phyloP scores from a whole-genome alignment of 1,284 basidiomycete species.

The Porphyrellus sp. region DNA sequence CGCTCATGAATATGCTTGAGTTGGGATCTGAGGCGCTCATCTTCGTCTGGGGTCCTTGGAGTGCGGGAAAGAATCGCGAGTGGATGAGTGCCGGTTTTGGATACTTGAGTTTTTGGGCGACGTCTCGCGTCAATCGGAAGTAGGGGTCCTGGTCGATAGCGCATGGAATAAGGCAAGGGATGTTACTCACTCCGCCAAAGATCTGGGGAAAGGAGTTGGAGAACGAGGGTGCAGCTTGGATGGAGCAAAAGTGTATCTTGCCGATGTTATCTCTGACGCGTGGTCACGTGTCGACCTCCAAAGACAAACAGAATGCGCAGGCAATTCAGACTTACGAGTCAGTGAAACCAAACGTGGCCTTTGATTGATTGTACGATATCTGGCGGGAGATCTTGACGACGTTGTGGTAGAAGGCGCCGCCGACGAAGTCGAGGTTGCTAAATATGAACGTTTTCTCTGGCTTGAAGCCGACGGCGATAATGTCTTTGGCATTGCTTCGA shows the following conservation, averaged over 20 bases:
- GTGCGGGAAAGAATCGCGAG: constrained; percentile 96
- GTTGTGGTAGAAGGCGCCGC: constrained; percentile 93
- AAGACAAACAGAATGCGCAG: not conserved
- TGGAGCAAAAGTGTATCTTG: constrained; percentile 96
- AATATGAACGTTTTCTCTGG: constrained; percentile 97
- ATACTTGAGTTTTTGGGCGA: constrained; percentile 91
- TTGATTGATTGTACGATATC: constrained; percentile 92
- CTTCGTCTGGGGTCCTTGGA: constrained; percentile 97
- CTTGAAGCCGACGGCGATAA: constrained; percentile 95
- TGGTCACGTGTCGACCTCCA: not conserved
- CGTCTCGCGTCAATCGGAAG: constrained; percentile 96
- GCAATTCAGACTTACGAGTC: constrained; percentile 68
- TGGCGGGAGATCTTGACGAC: constrained; percentile 90
- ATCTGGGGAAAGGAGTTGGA: constrained; percentile 99
- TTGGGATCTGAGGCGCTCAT: constrained; percentile 96
- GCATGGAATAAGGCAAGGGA: constrained; percentile 95
- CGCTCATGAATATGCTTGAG: constrained; percentile 94
- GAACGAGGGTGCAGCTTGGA: constrained; percentile 96
- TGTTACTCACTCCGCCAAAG: constrained; percentile 80
- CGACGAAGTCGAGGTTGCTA: constrained; percentile 86
- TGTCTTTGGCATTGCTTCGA: constrained; percentile 87
- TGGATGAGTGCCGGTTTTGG: constrained; percentile 93
- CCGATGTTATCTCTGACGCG: constrained; percentile 88
- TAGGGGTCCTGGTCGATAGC: constrained; percentile 98
- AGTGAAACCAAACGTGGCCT: constrained; percentile 94